phyloP scores from a whole-genome alignment of 257 asterid species.

The Forsythia suspensa region DNA sequence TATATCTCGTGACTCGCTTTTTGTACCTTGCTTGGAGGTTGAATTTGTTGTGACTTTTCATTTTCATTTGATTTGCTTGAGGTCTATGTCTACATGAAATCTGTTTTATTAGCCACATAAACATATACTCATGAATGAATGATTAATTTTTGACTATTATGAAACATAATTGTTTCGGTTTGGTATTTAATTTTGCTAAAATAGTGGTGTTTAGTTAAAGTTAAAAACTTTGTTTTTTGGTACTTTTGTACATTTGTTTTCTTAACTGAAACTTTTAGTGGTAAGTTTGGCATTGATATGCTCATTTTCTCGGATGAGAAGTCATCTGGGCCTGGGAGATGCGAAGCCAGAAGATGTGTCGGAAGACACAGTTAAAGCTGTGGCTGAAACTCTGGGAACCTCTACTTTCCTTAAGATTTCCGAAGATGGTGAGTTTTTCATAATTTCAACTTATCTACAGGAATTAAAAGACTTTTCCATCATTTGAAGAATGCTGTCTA shows the following conservation, averaged over 20 bases:
- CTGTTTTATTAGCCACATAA: neutral
- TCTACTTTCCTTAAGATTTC: conserved; percentile 80
- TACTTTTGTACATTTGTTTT: conserved; percentile 13
- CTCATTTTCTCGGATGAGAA: conserved; percentile 86
- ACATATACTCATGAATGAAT: neutral
- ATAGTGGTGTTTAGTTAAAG: neutral
- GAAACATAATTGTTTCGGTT: neutral
- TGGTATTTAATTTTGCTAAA: neutral
- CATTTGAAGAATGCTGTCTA: neutral
- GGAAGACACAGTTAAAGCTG: conserved; percentile 66
- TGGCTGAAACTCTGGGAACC: conserved; percentile 71
- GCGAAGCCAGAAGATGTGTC: conserved; percentile 71
- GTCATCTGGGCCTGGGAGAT: conserved; percentile 72
- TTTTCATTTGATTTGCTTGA: neutral
- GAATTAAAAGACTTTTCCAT: neutral
- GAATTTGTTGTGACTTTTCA: neutral
- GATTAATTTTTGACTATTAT: neutral
- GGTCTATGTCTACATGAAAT: neutral
- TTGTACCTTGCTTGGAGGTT: neutral
- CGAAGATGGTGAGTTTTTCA: conserved; percentile 71
- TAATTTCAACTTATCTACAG: neutral
- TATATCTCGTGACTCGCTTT: neutral
- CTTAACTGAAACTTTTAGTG: conserved; percentile 73
- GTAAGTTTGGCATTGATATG: conserved; percentile 73
- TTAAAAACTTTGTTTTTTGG: neutral